Evolutionary conservation across 2,329 filamentous ascomycete genomes (phyloP).

Genomic region (Epichloe baconii): DNA sequence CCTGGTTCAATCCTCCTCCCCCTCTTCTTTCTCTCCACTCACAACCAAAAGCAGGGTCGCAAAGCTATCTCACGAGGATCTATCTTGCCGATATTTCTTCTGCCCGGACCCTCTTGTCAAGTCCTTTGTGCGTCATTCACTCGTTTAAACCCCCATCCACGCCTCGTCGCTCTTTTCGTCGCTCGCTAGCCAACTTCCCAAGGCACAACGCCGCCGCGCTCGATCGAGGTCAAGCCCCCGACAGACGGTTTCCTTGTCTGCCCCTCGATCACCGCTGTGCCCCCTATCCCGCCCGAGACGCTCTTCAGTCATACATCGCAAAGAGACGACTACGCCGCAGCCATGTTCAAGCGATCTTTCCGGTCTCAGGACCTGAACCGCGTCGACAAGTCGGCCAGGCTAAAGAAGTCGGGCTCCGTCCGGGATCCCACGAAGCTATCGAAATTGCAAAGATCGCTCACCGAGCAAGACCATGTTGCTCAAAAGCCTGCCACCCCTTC

Average conservation of each 20-base stretch:
- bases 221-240: constrained; percentile 7
- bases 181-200: constrained; percentile 26
- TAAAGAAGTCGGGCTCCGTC: constrained; percentile 45
- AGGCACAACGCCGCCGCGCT: neutral
- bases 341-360: constrained; percentile 91
- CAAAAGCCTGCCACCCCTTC: constrained; percentile 28
- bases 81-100: constrained; percentile 38
- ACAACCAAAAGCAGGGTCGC: constrained; percentile 43
- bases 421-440: constrained; percentile 67
- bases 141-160: constrained; percentile 17
- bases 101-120: constrained; percentile 44
- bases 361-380: constrained; percentile 58
- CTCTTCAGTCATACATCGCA: constrained; percentile 11
- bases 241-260: constrained; percentile 5
- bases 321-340: constrained; percentile 17
- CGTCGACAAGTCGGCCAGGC: constrained; percentile 76
- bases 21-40: constrained; percentile 36
- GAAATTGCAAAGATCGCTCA: constrained; percentile 78
- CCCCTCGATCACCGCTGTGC: neutral
- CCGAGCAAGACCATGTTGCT: constrained; percentile 33
- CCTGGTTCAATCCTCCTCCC: constrained; percentile 13
- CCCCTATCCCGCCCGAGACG: neutral
- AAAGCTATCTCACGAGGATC: constrained; percentile 35
- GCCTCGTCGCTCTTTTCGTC: constrained; percentile 38
- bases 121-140: constrained; percentile 26